Conservation (phyloP, 202 grass and related monocot genomes). For the Panicum virgatum region DNA sequence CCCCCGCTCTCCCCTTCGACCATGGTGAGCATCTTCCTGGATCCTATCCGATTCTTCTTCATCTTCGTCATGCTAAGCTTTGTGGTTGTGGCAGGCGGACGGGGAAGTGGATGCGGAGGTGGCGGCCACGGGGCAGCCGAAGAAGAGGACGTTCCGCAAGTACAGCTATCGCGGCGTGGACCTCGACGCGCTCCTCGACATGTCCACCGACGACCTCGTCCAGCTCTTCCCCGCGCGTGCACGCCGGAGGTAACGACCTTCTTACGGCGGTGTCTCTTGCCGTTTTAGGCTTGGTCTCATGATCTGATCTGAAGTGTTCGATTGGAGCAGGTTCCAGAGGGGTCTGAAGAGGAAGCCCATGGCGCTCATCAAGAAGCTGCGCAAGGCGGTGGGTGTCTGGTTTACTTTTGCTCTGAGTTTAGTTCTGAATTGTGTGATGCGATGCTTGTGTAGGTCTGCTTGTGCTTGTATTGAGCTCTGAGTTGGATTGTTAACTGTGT, state of each 20-base stretch:
- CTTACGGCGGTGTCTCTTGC: not conserved
- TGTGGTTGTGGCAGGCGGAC: conserved; percentile 56
- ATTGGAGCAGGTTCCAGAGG: conserved; percentile 73
- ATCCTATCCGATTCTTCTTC: not conserved
- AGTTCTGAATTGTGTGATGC: not conserved
- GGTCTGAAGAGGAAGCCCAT: conserved; percentile 99
- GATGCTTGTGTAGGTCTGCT: conserved; percentile 8
- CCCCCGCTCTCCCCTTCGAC: not conserved
- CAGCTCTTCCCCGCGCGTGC: conserved; percentile 79
- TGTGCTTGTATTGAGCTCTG: not conserved
- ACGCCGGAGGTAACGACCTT: conserved; percentile 61
- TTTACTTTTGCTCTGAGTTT: not conserved
- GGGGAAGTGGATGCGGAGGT: conserved; percentile 57
- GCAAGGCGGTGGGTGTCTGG: conserved; percentile 81
- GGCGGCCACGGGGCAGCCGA: conserved; percentile 57
- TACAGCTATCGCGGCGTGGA: conserved; percentile 93
- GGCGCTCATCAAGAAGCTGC: conserved; percentile 97
- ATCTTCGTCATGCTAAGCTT: not conserved
- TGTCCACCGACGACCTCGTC: conserved; percentile 93
- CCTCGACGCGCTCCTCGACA: conserved; percentile 91
- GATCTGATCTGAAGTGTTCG: not conserved
- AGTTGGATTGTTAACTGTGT: not conserved
- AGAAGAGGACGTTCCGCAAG: conserved; percentile 99
- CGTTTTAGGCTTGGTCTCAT: not conserved
- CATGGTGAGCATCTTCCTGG: conserved; percentile 47